A percentile compares a stretch with the other conserved stretches of the same genome.
phyloP scores from a whole-genome alignment of 176 grass and related monocot species.

The Puccinellia tenuiflora region DNA sequence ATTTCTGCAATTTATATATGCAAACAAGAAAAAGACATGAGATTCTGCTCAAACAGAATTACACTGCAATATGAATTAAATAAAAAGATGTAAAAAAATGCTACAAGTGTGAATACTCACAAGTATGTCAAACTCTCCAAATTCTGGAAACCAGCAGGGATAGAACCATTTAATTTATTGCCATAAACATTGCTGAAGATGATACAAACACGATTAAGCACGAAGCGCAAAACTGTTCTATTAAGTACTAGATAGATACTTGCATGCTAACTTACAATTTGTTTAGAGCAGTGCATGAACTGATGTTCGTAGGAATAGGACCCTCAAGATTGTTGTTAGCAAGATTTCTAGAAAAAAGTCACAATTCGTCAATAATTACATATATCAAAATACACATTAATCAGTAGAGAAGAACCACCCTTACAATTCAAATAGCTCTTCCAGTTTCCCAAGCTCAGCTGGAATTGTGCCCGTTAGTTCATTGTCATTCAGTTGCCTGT shows the following conservation, averaged over 20 bases:
- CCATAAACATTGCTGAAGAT: constrained; percentile 82
- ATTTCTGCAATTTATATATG: constrained; percentile 50
- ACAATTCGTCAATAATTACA: constrained; percentile 19
- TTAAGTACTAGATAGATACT: neutral
- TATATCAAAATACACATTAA: neutral
- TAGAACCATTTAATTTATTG: constrained; percentile 82
- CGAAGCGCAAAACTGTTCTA: neutral
- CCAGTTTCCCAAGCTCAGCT: constrained; percentile 90
- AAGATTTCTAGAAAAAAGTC: constrained; percentile 57
- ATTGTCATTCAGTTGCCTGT: constrained; percentile 94
- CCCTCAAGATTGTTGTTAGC: constrained; percentile 89
- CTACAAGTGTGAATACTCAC: constrained; percentile 47
- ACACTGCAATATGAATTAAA: neutral
- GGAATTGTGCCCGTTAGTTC: constrained; percentile 86
- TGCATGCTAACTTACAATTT: constrained; percentile 73
- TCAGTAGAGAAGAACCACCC: neutral
- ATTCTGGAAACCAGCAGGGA: constrained; percentile 74
- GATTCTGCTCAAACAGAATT: neutral
- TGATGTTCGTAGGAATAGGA: constrained; percentile 87
- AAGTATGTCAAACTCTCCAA: constrained; percentile 86
- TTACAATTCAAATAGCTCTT: constrained; percentile 97
- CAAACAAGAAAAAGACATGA: neutral
- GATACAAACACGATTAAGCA: constrained; percentile 15
- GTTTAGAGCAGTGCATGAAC: constrained; percentile 89
- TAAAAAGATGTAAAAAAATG: constrained; percentile 2